A percentile compares a stretch with the other conserved stretches of the same genome.
These are phyloP conservation scores for Phaeophleospora eucalypticola DNA, from an alignment of 2,329 filamentous ascomycete genomes.

Conservation along the genomic window DNA sequence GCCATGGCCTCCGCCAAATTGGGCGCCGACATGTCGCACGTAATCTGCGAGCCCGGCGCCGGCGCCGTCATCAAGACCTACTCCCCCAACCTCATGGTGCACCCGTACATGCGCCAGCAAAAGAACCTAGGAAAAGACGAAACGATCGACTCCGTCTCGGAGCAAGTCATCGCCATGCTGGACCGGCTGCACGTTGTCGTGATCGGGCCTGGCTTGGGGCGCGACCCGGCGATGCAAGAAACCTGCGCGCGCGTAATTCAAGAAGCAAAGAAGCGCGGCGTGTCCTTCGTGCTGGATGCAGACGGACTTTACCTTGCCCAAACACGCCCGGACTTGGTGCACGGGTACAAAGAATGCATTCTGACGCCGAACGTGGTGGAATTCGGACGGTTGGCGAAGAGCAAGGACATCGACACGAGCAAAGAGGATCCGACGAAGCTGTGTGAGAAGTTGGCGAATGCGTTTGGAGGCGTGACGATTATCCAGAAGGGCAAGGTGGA, in stretches of 20 bases:
- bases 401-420: slow-evolving; percentile 61
- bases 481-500: slow-evolving; percentile 84
- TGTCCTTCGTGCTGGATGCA: slow-evolving; percentile 86
- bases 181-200: slow-evolving; percentile 86
- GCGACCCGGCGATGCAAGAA: slow-evolving; percentile 84
- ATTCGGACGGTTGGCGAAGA: slow-evolving; percentile 76
- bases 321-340: slow-evolving; percentile 68
- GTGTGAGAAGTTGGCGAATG: slow-evolving; percentile 65
- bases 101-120: slow-evolving; percentile 85
- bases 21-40: slow-evolving; percentile 56
- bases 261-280: slow-evolving; percentile 65
- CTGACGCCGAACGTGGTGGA: slow-evolving; percentile 95
- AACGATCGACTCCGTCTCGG: slow-evolving; percentile 59
- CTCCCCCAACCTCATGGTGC: slow-evolving; percentile 97
- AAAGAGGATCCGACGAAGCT: slow-evolving; percentile 53
- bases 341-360: slow-evolving; percentile 77
- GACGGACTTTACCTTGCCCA: slow-evolving; percentile 80
- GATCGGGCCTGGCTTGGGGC: slow-evolving; percentile 84
- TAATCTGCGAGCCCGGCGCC: slow-evolving; percentile 90
- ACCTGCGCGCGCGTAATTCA: slow-evolving; percentile 75
- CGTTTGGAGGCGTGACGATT: slow-evolving; percentile 82
- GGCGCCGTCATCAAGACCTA: slow-evolving; percentile 90
- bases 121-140: slow-evolving; percentile 54
- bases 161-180: slow-evolving; percentile 72
- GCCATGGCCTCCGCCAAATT: slow-evolving; percentile 79